These are phyloP conservation scores for Fusarium circinatum DNA, from an alignment of 2,329 filamentous ascomycete genomes.

Conservation along the genomic window DNA sequence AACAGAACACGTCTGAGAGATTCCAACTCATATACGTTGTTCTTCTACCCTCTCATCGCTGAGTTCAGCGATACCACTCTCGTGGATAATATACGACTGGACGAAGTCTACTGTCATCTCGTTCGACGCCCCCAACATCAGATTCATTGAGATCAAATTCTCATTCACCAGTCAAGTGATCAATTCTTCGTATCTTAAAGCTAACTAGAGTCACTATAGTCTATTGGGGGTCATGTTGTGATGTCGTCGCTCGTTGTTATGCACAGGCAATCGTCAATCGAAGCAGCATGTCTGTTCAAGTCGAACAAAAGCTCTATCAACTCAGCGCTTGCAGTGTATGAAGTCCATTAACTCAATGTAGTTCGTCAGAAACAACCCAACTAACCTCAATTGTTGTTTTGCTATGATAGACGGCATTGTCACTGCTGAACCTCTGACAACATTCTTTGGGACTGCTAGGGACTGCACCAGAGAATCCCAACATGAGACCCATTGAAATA, in stretches of 20 bases:
- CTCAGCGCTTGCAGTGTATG: accelerated
- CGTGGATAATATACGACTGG: too few relatives aligned
- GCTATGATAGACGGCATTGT: neutral
- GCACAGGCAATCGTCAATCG: too few relatives aligned
- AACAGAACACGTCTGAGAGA: accelerated
- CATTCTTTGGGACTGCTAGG: too few relatives aligned
- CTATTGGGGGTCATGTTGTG: neutral
- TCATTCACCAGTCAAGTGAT: accelerated
- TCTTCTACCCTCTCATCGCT: too few relatives aligned
- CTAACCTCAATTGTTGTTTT: neutral
- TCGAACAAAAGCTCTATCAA: neutral
- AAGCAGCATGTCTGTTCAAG: neutral
- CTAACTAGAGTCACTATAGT: accelerated
- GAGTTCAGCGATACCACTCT: too few relatives aligned
- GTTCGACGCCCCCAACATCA: neutral
- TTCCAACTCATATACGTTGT: too few relatives aligned
- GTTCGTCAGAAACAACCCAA: accelerated
- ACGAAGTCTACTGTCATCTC: neutral
- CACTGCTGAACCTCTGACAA: neutral
- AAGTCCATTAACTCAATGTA: accelerated
- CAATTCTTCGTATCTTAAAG: accelerated
- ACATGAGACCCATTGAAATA: accelerated
- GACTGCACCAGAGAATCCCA: neutral
- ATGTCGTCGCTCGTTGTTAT: neutral
- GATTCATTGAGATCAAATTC: accelerated